Evolutionary conservation across 2,329 filamentous ascomycete genomes (phyloP), one percentile per base, ranked within the genome.

Genomic region (Didymellaceae sp.): DNA sequence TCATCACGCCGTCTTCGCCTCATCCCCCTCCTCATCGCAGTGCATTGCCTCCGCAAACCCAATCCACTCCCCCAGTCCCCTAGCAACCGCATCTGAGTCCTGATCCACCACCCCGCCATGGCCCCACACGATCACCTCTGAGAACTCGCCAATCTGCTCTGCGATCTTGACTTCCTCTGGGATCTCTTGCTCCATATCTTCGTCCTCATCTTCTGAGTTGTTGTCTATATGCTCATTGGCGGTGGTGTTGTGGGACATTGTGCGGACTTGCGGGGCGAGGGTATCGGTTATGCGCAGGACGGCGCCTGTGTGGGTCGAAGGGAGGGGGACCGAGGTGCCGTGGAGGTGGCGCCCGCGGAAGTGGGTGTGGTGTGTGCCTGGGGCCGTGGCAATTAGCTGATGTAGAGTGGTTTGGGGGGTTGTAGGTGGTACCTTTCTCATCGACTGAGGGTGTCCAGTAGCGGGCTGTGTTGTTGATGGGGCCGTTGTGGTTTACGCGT

Each of bases 61-160:
- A 49, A 95, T 78, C 91, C 91, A 96, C 72, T 96, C 91, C 59
- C 87, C 82, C 33, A 96, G 76, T 0, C 87, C 85, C 68, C 88
- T 87, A 4, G 90, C 78, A 68, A 91, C 94, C 1, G 82, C 78
- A 73, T 96, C 90, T n/a, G n/a, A n/a, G 5, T 75, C 75, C 21
- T 79, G 78, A 52, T 87, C 85, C 5, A 85, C 85, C 40, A 83
- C 62, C 1, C 76, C 73, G 59, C 94, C 91, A 70, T 96, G 91
- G 0, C 83, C 86, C 92, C 92, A 97, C n/a, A 96, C 80, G 3
- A 90, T 75, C 41, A 96, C 71, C 45, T 88, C 80, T 6, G 91
- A 84, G 67, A 97, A 97, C 13, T 79, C 79, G 1, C 85, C 86
- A 16, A 86, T 78, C 33, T 84, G 77, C 41, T 88, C 81, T 59